These are phyloP conservation scores for Didymella sp. DNA, from an alignment of 2,329 filamentous ascomycete species.

Conservation along the genomic window DNA sequence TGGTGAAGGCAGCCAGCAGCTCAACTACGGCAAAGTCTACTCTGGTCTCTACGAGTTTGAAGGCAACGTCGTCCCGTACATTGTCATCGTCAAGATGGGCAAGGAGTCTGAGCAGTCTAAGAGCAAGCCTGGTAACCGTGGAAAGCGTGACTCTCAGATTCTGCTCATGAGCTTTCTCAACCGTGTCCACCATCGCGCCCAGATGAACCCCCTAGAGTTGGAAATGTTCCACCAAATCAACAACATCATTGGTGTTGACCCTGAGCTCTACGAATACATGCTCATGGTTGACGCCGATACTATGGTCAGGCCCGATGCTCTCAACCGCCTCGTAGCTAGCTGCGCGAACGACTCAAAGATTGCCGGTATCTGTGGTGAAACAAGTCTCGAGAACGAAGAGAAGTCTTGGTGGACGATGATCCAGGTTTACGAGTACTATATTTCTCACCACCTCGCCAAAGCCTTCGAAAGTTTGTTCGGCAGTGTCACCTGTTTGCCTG, in stretches of 20 bases:
- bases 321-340: slow-evolving; percentile 89
- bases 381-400: slow-evolving; percentile 93
- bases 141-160: slow-evolving; percentile 98
- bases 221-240: slow-evolving; percentile 99
- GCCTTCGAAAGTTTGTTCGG: slow-evolving; percentile 98
- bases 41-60: slow-evolving; percentile 97
- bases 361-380: slow-evolving; percentile 96
- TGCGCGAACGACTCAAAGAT: slow-evolving; percentile 96
- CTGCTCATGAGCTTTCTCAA: slow-evolving; percentile 97
- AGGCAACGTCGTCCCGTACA: slow-evolving; percentile 94
- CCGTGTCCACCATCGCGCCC: slow-evolving; percentile 89
- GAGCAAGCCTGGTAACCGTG: slow-evolving; percentile 94
- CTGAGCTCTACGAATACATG: slow-evolving; percentile 95
- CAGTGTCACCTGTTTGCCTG: slow-evolving; percentile 97
- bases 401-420: slow-evolving; percentile 99
- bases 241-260: slow-evolving; percentile 98
- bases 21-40: slow-evolving; percentile 99
- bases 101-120: slow-evolving; percentile 94
- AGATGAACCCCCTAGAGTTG: slow-evolving; percentile 94
- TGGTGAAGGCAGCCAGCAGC: slow-evolving; percentile 84
- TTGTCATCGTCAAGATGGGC: slow-evolving; percentile 95
- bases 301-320: slow-evolving; percentile 86
- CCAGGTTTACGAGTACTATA: slow-evolving; percentile 99
- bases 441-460: slow-evolving; percentile 95
- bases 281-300: slow-evolving; percentile 99